Conservation (phyloP, 1,139 yeast genomes). For the Hyphopichia burtonii region DNA sequence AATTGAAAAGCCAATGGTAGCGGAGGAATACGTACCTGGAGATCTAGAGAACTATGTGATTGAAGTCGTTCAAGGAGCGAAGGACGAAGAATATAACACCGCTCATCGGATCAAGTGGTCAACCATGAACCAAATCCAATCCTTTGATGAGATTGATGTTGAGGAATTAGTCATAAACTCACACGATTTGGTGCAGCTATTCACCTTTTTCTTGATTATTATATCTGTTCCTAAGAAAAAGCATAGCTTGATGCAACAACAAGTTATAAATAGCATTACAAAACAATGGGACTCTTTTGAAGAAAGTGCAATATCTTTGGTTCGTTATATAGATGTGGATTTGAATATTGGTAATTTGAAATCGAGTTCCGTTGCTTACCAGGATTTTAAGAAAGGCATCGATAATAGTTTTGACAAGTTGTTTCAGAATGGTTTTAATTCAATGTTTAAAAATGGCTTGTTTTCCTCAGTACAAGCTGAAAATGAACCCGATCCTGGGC, state of each 20-base stretch:
- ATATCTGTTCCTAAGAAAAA: constrained; percentile 21
- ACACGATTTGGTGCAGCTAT: constrained; percentile 29
- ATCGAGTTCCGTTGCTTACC: constrained; percentile 23
- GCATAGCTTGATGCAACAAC: constrained; percentile 20
- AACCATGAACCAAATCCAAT: constrained; percentile 14
- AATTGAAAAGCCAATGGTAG: constrained; percentile 5
- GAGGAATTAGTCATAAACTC: constrained; percentile 32
- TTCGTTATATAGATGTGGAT: constrained; percentile 45
- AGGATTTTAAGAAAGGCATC: constrained; percentile 33
- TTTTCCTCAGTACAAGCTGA: constrained; percentile 9
- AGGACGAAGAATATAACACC: constrained; percentile 11
- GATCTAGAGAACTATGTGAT: constrained; percentile 7
- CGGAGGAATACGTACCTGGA: constrained; percentile 6
- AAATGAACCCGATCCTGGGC: too few relatives aligned
- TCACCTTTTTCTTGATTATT: constrained; percentile 44
- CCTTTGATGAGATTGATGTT: constrained; percentile 29
- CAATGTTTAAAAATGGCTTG: constrained; percentile 32
- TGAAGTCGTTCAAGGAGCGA: constrained; percentile 8
- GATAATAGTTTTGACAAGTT: constrained; percentile 33
- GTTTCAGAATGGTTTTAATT: constrained; percentile 30
- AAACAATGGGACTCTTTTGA: constrained; percentile 36
- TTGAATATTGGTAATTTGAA: constrained; percentile 21
- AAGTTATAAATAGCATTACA: constrained; percentile 11
- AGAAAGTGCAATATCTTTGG: constrained; percentile 27
- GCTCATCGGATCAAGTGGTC: constrained; percentile 24